These are phyloP conservation scores for Ascochyta rabiei DNA, from an alignment of 2,329 filamentous ascomycete species.

Conservation along the genomic window DNA sequence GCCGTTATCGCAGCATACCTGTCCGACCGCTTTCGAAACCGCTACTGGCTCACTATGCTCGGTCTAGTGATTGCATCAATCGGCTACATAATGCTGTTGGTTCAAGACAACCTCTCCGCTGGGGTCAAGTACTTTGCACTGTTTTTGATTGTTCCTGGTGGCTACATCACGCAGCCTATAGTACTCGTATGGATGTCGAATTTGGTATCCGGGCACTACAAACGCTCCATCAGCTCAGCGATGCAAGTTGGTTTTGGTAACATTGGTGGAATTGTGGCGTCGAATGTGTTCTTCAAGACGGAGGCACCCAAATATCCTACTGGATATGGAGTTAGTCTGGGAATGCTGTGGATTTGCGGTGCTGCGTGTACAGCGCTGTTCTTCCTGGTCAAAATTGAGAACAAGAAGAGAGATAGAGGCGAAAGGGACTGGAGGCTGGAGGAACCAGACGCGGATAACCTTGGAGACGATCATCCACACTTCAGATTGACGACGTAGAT, in stretches of 20 bases:
- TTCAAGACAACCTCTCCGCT: constrained; percentile 52
- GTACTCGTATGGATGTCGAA: constrained; percentile 64
- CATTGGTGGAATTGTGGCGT: constrained; percentile 57
- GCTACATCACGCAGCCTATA: constrained; percentile 62
- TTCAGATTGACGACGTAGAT: constrained; percentile 52
- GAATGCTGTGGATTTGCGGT: constrained; percentile 57
- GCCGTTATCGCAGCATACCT: constrained; percentile 49
- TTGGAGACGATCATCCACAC: constrained; percentile 59
- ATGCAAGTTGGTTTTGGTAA: constrained; percentile 58
- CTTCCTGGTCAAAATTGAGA: constrained; percentile 53
- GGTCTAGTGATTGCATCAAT: constrained; percentile 57
- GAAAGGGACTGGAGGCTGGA: constrained; percentile 54
- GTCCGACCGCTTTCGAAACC: constrained; percentile 59
- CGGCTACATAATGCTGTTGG: constrained; percentile 63
- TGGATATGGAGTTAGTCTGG: constrained; percentile 58
- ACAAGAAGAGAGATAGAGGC: constrained; percentile 55
- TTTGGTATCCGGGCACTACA: constrained; percentile 64
- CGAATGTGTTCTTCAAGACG: constrained; percentile 55
- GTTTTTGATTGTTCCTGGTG: constrained; percentile 61
- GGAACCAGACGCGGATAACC: constrained; percentile 53
- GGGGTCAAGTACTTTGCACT: constrained; percentile 61
- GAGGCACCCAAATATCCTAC: constrained; percentile 56
- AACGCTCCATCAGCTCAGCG: constrained; percentile 58
- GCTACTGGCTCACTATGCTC: constrained; percentile 59
- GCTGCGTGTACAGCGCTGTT: constrained; percentile 51